Evolutionary conservation across 768 basidiomycete species (phyloP).

Genomic region (Tulasnella sp.): DNA sequence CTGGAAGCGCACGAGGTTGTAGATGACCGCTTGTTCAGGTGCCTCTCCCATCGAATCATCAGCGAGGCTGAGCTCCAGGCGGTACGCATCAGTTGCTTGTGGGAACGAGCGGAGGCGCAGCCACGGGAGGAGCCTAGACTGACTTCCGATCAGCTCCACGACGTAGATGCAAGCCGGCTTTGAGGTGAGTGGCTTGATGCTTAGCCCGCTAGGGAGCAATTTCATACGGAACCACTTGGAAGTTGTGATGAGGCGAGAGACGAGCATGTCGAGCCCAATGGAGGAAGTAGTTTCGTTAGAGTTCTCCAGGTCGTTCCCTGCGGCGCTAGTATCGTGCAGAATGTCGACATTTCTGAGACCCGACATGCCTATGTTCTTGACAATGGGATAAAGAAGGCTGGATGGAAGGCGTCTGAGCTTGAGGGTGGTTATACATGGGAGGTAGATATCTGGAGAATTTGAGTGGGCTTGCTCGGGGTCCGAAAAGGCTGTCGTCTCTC

Average conservation of each 20-base stretch:
- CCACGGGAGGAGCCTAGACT: background rate
- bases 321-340: background rate
- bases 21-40: background rate
- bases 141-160: background rate
- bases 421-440: background rate
- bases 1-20: background rate
- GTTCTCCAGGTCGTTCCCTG: no score
- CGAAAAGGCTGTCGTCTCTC: background rate
- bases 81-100: background rate
- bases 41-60: background rate
- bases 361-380: background rate
- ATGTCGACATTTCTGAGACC: background rate
- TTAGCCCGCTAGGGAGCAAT: background rate
- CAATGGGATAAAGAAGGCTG: background rate
- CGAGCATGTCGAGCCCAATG: background rate
- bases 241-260: background rate
- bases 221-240: background rate
- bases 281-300: background rate
- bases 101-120: background rate
- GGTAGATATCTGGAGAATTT: background rate
- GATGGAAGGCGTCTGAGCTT: background rate
- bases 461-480: background rate
- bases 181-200: background rate
- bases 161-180: background rate
- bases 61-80: background rate